phyloP scores from a whole-genome alignment of 371 early-diverging fungal genomes.

The Rhizopus microsporus region DNA sequence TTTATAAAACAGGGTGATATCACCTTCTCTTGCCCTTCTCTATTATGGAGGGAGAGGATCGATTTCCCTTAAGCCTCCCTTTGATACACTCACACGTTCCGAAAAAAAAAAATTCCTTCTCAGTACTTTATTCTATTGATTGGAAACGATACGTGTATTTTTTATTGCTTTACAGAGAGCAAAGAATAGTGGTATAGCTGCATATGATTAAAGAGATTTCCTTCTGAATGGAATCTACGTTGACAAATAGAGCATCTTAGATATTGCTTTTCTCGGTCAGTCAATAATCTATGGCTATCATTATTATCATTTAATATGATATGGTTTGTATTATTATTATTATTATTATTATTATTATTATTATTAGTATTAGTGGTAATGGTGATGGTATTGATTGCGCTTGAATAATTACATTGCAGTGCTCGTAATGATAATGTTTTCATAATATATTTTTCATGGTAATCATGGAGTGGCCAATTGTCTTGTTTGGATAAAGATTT shows the following conservation, averaged over 20 bases:
- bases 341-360: not conserved
- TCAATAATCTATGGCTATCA: too few relatives aligned
- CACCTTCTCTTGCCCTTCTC: too few relatives aligned
- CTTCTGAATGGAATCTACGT: conserved; percentile 28
- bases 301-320: too few relatives aligned
- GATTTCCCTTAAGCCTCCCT: too few relatives aligned
- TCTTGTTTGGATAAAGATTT: not conserved
- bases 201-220: conserved; percentile 23
- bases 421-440: conserved; percentile 10
- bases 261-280: not conserved
- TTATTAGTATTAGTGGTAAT: not conserved
- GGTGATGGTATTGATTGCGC: not conserved
- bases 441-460: conserved; percentile 20
- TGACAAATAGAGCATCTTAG: conserved; percentile 27
- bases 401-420: conserved; percentile 5
- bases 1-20: too few relatives aligned
- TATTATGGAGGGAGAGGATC: too few relatives aligned
- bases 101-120: too few relatives aligned
- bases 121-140: too few relatives aligned
- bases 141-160: conserved; percentile 4
- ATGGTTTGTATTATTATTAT: too few relatives aligned
- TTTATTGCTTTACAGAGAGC: not conserved
- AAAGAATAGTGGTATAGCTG: conserved; percentile 20
- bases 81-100: too few relatives aligned
- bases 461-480: conserved; percentile 24